phyloP scores from a whole-genome alignment of 2,329 filamentous ascomycete species.

The Akanthomyces muscarius region DNA sequence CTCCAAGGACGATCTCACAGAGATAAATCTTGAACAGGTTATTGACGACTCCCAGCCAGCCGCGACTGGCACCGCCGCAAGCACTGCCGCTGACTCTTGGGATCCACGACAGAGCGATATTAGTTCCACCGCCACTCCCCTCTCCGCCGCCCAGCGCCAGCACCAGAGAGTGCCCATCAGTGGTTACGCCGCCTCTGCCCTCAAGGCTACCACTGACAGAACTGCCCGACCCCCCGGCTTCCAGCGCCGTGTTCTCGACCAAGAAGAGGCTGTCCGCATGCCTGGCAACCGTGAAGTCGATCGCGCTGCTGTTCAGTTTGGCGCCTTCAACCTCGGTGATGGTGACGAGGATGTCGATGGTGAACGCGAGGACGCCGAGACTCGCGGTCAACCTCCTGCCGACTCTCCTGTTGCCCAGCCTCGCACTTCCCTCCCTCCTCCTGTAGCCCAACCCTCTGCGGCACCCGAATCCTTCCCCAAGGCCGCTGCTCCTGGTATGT shows the following conservation, averaged over 20 bases:
- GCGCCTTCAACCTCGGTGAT: conserved; percentile 85
- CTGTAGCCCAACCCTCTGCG: conserved; percentile 53
- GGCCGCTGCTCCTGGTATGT: conserved; percentile 47
- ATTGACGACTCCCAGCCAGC: conserved; percentile 75
- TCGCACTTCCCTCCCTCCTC: conserved; percentile 82
- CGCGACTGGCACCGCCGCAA: conserved; percentile 77
- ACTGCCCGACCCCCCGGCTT: conserved; percentile 70
- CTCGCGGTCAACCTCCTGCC: conserved; percentile 84
- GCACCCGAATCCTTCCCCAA: conserved; percentile 55
- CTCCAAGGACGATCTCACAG: conserved; percentile 78
- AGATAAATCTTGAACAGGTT: conserved; percentile 88
- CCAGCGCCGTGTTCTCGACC: conserved; percentile 83
- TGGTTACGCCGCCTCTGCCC: conserved; percentile 74
- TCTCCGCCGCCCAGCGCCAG: conserved; percentile 60
- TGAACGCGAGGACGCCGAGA: conserved; percentile 92
- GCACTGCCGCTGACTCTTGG: conserved; percentile 82
- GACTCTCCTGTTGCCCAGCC: conserved; percentile 86
- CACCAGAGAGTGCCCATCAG: conserved; percentile 58
- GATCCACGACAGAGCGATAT: conserved; percentile 61
- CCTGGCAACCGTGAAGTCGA: conserved; percentile 94
- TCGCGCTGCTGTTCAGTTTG: conserved; percentile 89
- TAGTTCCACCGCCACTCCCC: conserved; percentile 61
- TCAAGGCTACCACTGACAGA: conserved; percentile 67
- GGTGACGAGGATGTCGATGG: conserved; percentile 86
- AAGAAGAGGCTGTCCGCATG: conserved; percentile 98